Conservation (phyloP, 495 filamentous ascomycete genomes). For the Penicillium pancosmium region DNA sequence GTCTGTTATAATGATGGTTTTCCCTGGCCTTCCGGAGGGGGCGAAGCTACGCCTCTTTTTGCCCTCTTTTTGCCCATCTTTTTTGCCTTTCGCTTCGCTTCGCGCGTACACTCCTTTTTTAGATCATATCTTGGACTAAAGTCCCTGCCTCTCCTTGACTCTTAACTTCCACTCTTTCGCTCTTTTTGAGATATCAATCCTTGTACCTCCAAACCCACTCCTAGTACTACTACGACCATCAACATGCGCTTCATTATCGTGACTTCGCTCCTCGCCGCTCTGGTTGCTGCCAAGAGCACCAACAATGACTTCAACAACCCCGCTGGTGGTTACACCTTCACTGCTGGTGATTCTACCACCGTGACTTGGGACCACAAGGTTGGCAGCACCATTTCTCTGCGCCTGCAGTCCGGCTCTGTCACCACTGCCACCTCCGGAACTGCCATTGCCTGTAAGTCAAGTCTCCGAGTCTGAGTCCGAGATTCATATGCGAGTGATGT, state of each 20-base stretch:
- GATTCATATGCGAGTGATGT: too few species aligned
- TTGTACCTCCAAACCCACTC: slow-evolving; percentile 2
- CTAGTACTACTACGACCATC: slow-evolving; percentile 13
- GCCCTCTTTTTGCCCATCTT: slow-evolving; percentile 8
- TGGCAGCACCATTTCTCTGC: slow-evolving; percentile 54
- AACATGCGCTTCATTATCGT: slow-evolving; percentile 49
- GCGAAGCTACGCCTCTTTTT: slow-evolving; percentile 9
- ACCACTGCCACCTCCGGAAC: slow-evolving; percentile 47
- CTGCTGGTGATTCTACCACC: slow-evolving; percentile 52
- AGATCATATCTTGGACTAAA: background rate
- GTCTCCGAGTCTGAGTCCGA: too few species aligned
- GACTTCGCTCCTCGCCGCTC: slow-evolving; percentile 42
- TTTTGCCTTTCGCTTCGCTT: background rate
- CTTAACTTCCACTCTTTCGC: background rate
- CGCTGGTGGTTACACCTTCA: slow-evolving; percentile 44
- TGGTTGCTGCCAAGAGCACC: slow-evolving; percentile 34
- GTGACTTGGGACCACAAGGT: slow-evolving; percentile 60
- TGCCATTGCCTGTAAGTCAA: slow-evolving; percentile 55
- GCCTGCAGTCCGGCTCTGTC: slow-evolving; percentile 53
- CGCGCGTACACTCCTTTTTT: slow-evolving; percentile 1
- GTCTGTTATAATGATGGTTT: slow-evolving; percentile 1
- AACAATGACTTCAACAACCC: slow-evolving; percentile 61
- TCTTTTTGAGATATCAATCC: slow-evolving; percentile 1
- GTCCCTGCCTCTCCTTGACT: slow-evolving; percentile 4
- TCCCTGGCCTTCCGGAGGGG: background rate